phyloP scores from a whole-genome alignment of 1,139 yeast genomes.

The Saccharomycopsis hybrid region DNA sequence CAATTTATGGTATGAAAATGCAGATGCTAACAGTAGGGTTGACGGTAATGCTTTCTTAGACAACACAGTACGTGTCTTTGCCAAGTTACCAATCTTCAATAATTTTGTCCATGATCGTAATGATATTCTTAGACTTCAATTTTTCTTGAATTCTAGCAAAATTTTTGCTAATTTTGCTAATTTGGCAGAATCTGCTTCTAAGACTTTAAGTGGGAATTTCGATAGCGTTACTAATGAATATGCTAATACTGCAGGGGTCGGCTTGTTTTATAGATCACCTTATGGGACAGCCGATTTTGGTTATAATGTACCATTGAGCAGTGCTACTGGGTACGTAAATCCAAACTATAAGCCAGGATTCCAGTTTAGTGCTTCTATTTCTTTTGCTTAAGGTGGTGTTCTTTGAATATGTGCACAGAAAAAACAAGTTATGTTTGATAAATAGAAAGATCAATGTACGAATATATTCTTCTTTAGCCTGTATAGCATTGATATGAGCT shows the following conservation, averaged over 20 bases:
- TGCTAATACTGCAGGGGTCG: constrained; percentile 6
- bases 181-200: too few species aligned
- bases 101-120: background rate
- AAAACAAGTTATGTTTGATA: too few species aligned
- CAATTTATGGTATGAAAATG: background rate
- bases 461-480: too few species aligned
- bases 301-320: constrained; percentile 14
- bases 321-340: background rate
- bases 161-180: background rate
- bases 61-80: constrained; percentile 11
- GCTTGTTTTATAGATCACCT: constrained; percentile 15
- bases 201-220: too few species aligned
- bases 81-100: constrained; percentile 15
- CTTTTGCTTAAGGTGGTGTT: constrained; percentile 2
- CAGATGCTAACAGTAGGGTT: background rate
- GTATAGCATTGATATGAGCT: too few species aligned
- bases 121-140: constrained; percentile 12
- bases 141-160: constrained; percentile 8
- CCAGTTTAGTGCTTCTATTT: constrained; percentile 9
- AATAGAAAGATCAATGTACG: too few species aligned
- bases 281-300: constrained; percentile 15
- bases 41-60: constrained; percentile 3
- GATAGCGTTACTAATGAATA: too few species aligned
- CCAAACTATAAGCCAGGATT: constrained; percentile 12
- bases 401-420: too few species aligned